Conservation (phyloP, 179 eudicot species). For the Spergularia azorica region DNA sequence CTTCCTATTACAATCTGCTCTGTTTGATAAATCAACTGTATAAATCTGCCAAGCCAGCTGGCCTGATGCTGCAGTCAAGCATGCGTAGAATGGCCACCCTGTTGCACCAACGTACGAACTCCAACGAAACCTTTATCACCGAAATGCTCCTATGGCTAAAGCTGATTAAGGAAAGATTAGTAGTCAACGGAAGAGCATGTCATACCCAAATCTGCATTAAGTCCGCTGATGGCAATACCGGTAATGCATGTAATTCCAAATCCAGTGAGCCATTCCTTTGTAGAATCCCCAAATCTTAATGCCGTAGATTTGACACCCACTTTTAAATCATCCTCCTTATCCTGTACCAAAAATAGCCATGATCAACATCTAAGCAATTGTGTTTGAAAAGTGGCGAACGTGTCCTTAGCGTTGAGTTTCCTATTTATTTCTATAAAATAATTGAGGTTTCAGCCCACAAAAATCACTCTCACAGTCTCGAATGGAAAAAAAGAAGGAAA, state of each 20-base stretch:
- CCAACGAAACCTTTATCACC: background rate
- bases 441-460: background rate
- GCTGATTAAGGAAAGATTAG: background rate
- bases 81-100: conserved; percentile 86
- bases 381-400: background rate
- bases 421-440: background rate
- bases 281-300: conserved; percentile 83
- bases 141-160: background rate
- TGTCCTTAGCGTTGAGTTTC: background rate
- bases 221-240: conserved; percentile 70
- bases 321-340: conserved; percentile 75
- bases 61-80: conserved; percentile 64
- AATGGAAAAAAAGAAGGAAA: no score
- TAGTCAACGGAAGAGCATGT: background rate
- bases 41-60: conserved; percentile 89
- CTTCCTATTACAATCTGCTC: conserved; percentile 85
- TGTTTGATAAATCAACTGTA: conserved; percentile 70
- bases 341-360: conserved; percentile 41
- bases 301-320: conserved; percentile 91
- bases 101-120: conserved; percentile 30
- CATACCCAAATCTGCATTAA: conserved; percentile 71
- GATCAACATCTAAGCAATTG: background rate
- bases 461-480: background rate
- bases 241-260: conserved; percentile 72
- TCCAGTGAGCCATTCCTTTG: conserved; percentile 75